A percentile compares a stretch with the other conserved stretches of the same genome.
These are phyloP conservation scores for Neobulgaria alba DNA, from an alignment of 2,329 filamentous ascomycete genomes.

Conservation along the genomic window DNA sequence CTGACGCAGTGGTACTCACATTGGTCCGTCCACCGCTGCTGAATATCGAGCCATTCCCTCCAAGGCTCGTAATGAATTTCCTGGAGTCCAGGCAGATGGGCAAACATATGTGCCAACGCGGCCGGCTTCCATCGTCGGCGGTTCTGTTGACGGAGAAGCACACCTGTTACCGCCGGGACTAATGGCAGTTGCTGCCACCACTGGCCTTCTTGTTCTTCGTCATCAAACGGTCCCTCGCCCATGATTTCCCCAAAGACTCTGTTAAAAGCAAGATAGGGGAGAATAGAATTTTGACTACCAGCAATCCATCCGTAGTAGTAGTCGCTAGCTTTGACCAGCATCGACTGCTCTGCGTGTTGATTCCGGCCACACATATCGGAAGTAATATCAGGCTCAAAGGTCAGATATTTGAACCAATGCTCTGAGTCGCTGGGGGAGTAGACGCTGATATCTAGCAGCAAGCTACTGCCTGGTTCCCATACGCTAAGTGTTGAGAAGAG, in stretches of 20 bases:
- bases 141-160: constrained; percentile 33
- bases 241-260: constrained; percentile 28
- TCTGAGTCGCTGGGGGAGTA: constrained; percentile 31
- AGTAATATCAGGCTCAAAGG: constrained; percentile 13
- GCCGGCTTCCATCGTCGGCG: constrained; percentile 30
- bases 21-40: constrained; percentile 23
- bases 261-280: constrained; percentile 10
- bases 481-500: constrained; percentile 27
- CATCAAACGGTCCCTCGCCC: constrained; percentile 23
- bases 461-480: constrained; percentile 28
- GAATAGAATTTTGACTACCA: constrained; percentile 18
- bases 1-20: constrained; percentile 24
- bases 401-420: constrained; percentile 31
- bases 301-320: constrained; percentile 27
- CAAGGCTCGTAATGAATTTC: constrained; percentile 34
- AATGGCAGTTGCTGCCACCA: constrained; percentile 31
- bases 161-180: constrained; percentile 27
- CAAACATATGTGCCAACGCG: constrained; percentile 29
- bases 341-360: constrained; percentile 13
- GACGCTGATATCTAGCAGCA: constrained; percentile 32
- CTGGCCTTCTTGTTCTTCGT: constrained; percentile 21
- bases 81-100: constrained; percentile 30
- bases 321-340: constrained; percentile 20
- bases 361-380: constrained; percentile 5
- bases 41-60: constrained; percentile 25